phyloP scores from a whole-genome alignment of 345 rosid genomes.

The Erysimum cheiranthoides region DNA sequence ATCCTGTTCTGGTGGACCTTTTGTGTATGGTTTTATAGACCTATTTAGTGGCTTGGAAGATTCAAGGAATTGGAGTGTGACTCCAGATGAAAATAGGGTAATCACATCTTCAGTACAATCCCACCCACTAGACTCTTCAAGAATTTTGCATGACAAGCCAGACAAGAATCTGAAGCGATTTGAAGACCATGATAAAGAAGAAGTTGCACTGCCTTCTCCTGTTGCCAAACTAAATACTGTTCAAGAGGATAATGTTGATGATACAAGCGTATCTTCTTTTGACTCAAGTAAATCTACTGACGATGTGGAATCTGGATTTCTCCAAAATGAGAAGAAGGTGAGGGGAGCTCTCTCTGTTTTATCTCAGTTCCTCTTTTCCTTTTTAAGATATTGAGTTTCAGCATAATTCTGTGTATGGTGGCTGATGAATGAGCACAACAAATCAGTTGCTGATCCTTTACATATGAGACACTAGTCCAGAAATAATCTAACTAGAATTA shows the following conservation, averaged over 20 bases:
- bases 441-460: neutral
- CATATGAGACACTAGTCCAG: slow-evolving; percentile 8
- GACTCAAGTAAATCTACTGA: slow-evolving; percentile 56
- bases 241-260: slow-evolving; percentile 64
- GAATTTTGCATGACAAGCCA: slow-evolving; percentile 45
- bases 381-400: neutral
- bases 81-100: slow-evolving; percentile 66
- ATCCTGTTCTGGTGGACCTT: slow-evolving; percentile 57
- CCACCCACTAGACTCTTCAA: slow-evolving; percentile 49
- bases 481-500: slow-evolving; percentile 1
- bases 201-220: slow-evolving; percentile 50
- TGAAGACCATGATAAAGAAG: slow-evolving; percentile 50
- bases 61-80: slow-evolving; percentile 76
- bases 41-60: slow-evolving; percentile 87
- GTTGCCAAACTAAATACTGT: slow-evolving; percentile 55
- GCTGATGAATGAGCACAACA: neutral
- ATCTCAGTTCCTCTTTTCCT: slow-evolving; percentile 8
- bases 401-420: slow-evolving; percentile 4
- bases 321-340: slow-evolving; percentile 58
- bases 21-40: slow-evolving; percentile 86
- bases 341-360: slow-evolving; percentile 34
- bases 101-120: slow-evolving; percentile 56
- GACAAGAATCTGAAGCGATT: slow-evolving; percentile 56
- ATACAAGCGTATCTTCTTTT: slow-evolving; percentile 53
- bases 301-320: slow-evolving; percentile 47